Evolutionary conservation across 163 green algal species (phyloP).

Genomic region (Volvox carteri): DNA sequence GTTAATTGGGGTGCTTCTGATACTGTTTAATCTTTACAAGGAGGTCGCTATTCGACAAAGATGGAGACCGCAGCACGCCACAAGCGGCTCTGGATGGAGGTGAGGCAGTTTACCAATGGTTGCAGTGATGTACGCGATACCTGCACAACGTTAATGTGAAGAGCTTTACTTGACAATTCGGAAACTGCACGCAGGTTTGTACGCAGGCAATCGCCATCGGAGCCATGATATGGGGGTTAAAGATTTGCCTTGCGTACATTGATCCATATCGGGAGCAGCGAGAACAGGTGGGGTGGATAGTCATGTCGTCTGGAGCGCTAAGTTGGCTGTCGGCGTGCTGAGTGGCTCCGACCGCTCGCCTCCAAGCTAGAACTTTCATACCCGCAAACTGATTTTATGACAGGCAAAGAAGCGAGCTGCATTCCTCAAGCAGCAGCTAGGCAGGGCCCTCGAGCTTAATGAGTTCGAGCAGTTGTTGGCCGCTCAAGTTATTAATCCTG

Average conservation of each 20-base stretch:
- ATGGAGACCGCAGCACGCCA: conserved; percentile 5
- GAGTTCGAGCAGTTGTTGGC: conserved; percentile 74
- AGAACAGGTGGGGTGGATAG: conserved; percentile 41
- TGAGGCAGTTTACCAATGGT: neutral
- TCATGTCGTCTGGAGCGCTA: neutral
- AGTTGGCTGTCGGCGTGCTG: too few species aligned
- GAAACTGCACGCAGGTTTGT: conserved; percentile 10
- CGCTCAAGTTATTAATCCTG: conserved; percentile 78
- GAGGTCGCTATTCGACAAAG: too few species aligned
- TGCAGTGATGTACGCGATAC: neutral
- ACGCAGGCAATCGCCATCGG: conserved; percentile 40
- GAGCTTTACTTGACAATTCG: neutral
- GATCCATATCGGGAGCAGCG: conserved; percentile 71
- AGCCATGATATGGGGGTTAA: conserved; percentile 55
- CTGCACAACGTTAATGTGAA: too few species aligned
- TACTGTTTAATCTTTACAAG: too few species aligned
- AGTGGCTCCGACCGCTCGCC: too few species aligned
- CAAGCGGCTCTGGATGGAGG: conserved; percentile 15
- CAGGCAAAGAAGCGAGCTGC: conserved; percentile 69
- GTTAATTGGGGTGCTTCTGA: too few species aligned
- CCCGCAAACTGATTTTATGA: too few species aligned
- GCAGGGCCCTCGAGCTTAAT: conserved; percentile 70
- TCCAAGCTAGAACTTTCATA: too few species aligned
- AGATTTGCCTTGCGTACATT: conserved; percentile 59
- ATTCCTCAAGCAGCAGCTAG: conserved; percentile 66